Evolutionary conservation across 352 stramenopile species (phyloP).

Genomic region (Phytopythium cucurbitacearum): DNA sequence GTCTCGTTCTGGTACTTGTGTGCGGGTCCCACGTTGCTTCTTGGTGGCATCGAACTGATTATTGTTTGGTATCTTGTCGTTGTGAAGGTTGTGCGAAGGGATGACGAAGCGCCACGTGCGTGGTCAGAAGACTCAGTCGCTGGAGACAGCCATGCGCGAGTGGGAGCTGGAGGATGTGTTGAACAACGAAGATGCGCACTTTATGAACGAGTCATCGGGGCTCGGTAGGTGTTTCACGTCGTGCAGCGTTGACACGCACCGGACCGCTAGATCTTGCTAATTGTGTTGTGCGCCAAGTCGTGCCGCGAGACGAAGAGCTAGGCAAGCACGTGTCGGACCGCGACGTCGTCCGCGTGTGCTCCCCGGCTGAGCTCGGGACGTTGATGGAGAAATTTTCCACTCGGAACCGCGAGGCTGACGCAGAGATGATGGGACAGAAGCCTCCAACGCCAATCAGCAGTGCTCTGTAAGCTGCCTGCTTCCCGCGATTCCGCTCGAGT

Average conservation of each 20-base stretch:
- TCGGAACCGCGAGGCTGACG: conserved; percentile 50
- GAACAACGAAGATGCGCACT: conserved; percentile 38
- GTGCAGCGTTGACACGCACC: background rate
- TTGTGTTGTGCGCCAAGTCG: conserved; percentile 18
- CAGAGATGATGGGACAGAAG: conserved; percentile 53
- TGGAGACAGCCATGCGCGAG: conserved; percentile 31
- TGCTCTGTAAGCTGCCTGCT: conserved; percentile 36
- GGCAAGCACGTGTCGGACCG: conserved; percentile 58
- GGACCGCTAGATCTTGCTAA: background rate
- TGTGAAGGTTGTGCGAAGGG: conserved; percentile 59
- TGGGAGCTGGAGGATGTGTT: conserved; percentile 46
- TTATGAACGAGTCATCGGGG: conserved; percentile 77
- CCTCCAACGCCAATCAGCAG: conserved; percentile 45
- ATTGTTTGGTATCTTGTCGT: background rate
- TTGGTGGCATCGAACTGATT: background rate
- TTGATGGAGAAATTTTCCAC: conserved; percentile 66
- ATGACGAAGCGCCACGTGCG: conserved; percentile 62
- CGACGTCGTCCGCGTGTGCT: conserved; percentile 73
- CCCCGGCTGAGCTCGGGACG: conserved; percentile 45
- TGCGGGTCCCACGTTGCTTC: background rate
- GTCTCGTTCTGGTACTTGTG: conserved; percentile 56
- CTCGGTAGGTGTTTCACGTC: conserved; percentile 13
- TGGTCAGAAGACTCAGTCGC: conserved; percentile 36
- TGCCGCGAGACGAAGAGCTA: conserved; percentile 49
- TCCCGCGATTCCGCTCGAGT: background rate